Base-by-base conservation (phyloP, 352 stramenopile genomes). In the Phytophthora vignae region DNA sequence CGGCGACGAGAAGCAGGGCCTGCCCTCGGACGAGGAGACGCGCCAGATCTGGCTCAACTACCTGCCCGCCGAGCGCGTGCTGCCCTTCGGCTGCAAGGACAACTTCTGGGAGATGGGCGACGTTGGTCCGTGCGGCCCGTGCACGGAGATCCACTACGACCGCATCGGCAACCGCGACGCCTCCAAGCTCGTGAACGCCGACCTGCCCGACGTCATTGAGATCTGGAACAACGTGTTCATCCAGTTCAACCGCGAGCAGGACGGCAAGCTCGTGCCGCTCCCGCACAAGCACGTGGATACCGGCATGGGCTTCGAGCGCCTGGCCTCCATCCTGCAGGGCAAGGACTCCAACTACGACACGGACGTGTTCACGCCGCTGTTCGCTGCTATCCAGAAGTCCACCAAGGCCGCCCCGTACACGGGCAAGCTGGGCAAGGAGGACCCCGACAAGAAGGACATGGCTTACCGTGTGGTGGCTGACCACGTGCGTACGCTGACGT, bases 61-160 rank as follows among this genome's bases (percentile, higher is more conserved):
- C 72, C 73, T 99, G 19, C 95, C 96, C 2, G 33, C 89, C 1
- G 87, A 97, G 50, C 81, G 95, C 31, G 91, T 99, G 54, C 82
- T 99, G 59, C 96, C 97, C 6, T 99, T 98, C 67, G 90, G 86
- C 71, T 97, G 90, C 74, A 98, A 98, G 80, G 98, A 99, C 82
- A 99, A 99, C 82, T 99, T 99, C 85, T 99, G 98, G 98, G 98
- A 99, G 86, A 99, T 99, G 98, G 98, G 98, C 55, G 98, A 99
- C 64, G 97, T 96, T 14, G 98, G 98, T 56, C 98, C 98, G 40
- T 99, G 98, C 81, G 98, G 98, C 21, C 98, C 98, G 14, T 99
- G 98, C 87, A 98, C 94, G 60, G 98, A 99, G 88, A 98, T 99
- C 83, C 98, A 99, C 85, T 99, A 98, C 83, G 98, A 99, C 85